These are phyloP conservation scores for Penicillium riverlandense DNA, from an alignment of 495 filamentous ascomycete genomes.

Conservation along the genomic window DNA sequence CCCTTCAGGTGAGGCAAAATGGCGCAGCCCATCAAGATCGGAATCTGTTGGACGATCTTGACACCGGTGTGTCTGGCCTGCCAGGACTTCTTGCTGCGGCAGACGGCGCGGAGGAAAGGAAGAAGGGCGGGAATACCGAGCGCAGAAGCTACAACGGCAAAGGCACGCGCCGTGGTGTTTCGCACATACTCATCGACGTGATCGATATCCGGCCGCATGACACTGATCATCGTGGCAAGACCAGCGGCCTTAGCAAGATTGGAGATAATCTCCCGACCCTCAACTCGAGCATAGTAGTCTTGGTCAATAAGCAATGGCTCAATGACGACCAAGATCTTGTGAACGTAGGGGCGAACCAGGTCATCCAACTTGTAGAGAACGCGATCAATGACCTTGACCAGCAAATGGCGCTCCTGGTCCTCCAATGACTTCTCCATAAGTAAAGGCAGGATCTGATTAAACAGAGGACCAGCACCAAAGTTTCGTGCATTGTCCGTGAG, in stretches of 20 bases:
- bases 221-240: constrained; percentile 97
- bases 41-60: constrained; percentile 98
- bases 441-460: constrained; percentile 95
- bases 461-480: constrained; percentile 90
- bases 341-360: constrained; percentile 90
- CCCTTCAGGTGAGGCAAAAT: constrained; percentile 94
- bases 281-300: constrained; percentile 97
- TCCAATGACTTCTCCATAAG: constrained; percentile 99
- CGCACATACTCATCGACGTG: constrained; percentile 98
- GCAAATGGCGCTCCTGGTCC: constrained; percentile 95
- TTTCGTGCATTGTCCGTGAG: constrained; percentile 96
- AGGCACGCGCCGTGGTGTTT: constrained; percentile 96
- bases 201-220: constrained; percentile 98
- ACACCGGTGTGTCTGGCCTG: constrained; percentile 98
- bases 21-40: constrained; percentile 98
- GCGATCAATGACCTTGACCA: constrained; percentile 98
- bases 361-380: constrained; percentile 98
- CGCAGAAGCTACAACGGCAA: constrained; percentile 94
- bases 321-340: constrained; percentile 98
- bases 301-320: constrained; percentile 98
- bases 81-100: constrained; percentile 98
- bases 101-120: constrained; percentile 92
- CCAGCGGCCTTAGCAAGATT: constrained; percentile 96
- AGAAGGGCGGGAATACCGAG: constrained; percentile 93
- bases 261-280: constrained; percentile 97